Base-by-base conservation (phyloP, 2,329 filamentous ascomycete species). In the Fusarium decemcellulare region DNA sequence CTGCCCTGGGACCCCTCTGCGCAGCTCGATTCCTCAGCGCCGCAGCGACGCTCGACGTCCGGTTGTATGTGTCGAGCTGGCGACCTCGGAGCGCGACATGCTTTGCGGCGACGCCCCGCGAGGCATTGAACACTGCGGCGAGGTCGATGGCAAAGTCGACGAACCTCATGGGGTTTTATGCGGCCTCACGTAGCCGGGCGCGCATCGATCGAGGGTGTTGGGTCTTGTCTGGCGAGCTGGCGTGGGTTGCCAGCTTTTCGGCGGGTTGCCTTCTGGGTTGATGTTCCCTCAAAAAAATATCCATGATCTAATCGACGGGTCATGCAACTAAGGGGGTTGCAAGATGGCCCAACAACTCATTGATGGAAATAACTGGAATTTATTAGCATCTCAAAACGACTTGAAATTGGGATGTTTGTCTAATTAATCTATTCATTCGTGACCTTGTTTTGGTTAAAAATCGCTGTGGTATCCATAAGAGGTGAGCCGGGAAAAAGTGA, bases 141-240 rank as follows among this genome's bases (percentile, higher is more conserved):
- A 92, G 83, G 82, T 95, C 93, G 77, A 94, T 83, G 67, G 85
- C 82, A 76, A 86, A 88, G 81, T 88, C 91, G 81, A 87, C 88
- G 85, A 89, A 83, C 79, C 87, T 82, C 88, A 90, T 90, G 72
- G 72, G 67, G 72, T 18, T 47, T 47, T 74, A 63, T 50, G 46
- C 62, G 67, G 68, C 72, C 75, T 73, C 67, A 32, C 39, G 55
- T 61, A 63, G 60, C 68, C 68, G 64, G 55, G 58, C 36, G 70
- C 60, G 54, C 76, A 76, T 78, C 57, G 73, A 71, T 46, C 36
- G 37, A 40, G 52, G 40, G 50, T 52, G 6, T 52, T 57, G 27
- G 40, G 46, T 53, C 5, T 34, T 60, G 37, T 60, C 50, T 56
- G 61, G 61, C 56, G 53, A 63, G 63, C 61, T 72, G 71, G 70